Evolutionary conservation across 1,139 yeast genomes (phyloP).

Genomic region (Casaregolazyma suthepensis): DNA sequence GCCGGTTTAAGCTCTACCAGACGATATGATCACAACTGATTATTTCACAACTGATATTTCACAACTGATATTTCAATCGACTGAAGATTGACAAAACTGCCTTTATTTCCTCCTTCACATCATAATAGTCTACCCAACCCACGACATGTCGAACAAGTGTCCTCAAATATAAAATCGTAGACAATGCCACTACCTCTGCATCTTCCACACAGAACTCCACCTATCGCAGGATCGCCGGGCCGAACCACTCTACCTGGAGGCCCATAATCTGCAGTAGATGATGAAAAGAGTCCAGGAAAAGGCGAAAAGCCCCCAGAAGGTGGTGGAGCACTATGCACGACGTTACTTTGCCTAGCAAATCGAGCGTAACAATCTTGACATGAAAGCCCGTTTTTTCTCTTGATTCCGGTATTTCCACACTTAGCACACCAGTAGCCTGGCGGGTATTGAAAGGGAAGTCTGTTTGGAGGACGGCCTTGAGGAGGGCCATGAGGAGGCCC

Average conservation of each 20-base stretch:
- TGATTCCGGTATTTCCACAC: slow-evolving; percentile 72
- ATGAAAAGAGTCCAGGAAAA: slow-evolving; percentile 7
- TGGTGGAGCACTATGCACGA: slow-evolving; percentile 13
- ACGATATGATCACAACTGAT: background rate
- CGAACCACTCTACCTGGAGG: slow-evolving; percentile 43
- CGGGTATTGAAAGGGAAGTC: slow-evolving; percentile 68
- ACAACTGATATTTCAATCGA: no score
- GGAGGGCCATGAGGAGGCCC: slow-evolving; percentile 14
- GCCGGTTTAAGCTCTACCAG: background rate
- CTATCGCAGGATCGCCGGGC: slow-evolving; percentile 83
- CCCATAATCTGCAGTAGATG: slow-evolving; percentile 1
- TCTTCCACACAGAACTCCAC: slow-evolving; percentile 71
- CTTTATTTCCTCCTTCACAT: background rate
- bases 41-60: no score
- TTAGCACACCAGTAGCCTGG: slow-evolving; percentile 53
- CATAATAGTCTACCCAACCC: slow-evolving; percentile 55
- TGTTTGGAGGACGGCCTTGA: slow-evolving; percentile 15
- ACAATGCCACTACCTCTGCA: slow-evolving; percentile 69
- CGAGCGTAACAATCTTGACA: slow-evolving; percentile 69
- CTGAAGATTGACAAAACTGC: background rate
- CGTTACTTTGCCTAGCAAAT: slow-evolving; percentile 42
- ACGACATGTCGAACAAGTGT: slow-evolving; percentile 40
- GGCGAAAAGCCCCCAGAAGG: slow-evolving; percentile 9
- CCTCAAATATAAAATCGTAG: slow-evolving; percentile 29
- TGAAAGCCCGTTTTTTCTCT: slow-evolving; percentile 54